These are phyloP conservation scores for Rhododendron ovatum DNA, from an alignment of 148 eudicot genomes.

Conservation along the genomic window DNA sequence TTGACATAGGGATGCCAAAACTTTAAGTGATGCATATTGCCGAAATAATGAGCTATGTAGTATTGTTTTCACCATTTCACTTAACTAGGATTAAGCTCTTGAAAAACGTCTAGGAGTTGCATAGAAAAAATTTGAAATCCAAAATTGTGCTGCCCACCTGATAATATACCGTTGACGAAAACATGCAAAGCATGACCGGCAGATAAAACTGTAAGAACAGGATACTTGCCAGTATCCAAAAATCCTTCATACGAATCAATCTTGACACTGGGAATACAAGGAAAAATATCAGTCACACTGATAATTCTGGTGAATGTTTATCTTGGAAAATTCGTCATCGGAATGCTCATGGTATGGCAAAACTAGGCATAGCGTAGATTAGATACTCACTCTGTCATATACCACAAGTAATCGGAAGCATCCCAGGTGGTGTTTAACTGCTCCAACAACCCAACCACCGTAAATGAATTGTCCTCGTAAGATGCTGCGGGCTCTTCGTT, in stretches of 20 bases:
- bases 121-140: background rate
- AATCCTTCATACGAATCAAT: conserved; percentile 56
- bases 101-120: background rate
- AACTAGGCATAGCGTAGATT: background rate
- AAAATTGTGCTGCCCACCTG: conserved; percentile 35
- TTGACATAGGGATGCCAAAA: background rate
- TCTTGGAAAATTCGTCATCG: background rate
- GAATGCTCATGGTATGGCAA: background rate
- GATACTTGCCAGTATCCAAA: conserved; percentile 59
- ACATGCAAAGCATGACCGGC: conserved; percentile 98
- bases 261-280: conserved; percentile 47
- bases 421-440: conserved; percentile 80
- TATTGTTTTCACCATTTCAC: conserved; percentile 3
- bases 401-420: conserved; percentile 79
- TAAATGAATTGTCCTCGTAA: conserved; percentile 46
- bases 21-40: background rate
- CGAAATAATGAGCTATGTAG: background rate
- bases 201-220: conserved; percentile 71
- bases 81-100: background rate
- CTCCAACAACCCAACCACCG: conserved; percentile 57
- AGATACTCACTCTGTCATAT: conserved; percentile 73
- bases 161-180: conserved; percentile 72
- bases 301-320: background rate
- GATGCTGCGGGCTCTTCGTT: conserved; percentile 54
- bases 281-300: background rate